These are phyloP conservation scores for Cladosporium cucumerinum DNA, from an alignment of 2,329 filamentous ascomycete species.

Conservation along the genomic window DNA sequence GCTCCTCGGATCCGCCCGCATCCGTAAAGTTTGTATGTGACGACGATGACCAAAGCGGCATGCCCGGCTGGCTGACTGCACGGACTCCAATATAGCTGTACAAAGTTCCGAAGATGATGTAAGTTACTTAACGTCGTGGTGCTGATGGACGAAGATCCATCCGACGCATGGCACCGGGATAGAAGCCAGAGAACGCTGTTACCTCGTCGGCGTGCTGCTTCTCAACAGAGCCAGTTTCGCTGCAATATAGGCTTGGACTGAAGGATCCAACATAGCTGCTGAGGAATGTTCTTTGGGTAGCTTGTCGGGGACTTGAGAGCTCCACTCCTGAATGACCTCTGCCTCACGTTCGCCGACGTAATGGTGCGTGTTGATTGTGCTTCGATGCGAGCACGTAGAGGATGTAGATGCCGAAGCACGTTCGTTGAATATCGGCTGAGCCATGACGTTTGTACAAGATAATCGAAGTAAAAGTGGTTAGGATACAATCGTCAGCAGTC, in stretches of 20 bases:
- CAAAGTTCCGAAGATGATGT: not conserved
- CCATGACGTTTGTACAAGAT: not conserved
- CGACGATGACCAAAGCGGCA: constrained; percentile 10
- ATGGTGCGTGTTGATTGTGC: constrained; percentile 16
- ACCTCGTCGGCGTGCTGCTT: constrained; percentile 20
- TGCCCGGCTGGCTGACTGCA: not conserved
- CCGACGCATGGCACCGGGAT: not conserved
- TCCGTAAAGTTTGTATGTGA: not conserved
- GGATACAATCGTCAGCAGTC: not conserved
- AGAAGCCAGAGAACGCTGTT: not conserved
- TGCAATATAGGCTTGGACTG: constrained; percentile 35
- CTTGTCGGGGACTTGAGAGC: constrained; percentile 24
- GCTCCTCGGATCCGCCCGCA: not conserved
- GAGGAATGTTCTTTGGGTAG: not conserved
- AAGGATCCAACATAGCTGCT: constrained; percentile 24
- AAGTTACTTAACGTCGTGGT: not conserved
- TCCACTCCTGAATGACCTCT: constrained; percentile 31
- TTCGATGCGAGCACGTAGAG: not conserved
- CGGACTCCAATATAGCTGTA: not conserved
- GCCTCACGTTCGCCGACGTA: constrained; percentile 25
- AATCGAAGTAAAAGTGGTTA: not conserved
- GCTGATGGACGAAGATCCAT: too few species aligned
- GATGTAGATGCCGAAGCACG: not conserved
- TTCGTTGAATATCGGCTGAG: not conserved
- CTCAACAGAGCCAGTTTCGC: constrained; percentile 36